Conservation (phyloP, 2,329 filamentous ascomycete genomes). For the Aspergillus sp. region DNA sequence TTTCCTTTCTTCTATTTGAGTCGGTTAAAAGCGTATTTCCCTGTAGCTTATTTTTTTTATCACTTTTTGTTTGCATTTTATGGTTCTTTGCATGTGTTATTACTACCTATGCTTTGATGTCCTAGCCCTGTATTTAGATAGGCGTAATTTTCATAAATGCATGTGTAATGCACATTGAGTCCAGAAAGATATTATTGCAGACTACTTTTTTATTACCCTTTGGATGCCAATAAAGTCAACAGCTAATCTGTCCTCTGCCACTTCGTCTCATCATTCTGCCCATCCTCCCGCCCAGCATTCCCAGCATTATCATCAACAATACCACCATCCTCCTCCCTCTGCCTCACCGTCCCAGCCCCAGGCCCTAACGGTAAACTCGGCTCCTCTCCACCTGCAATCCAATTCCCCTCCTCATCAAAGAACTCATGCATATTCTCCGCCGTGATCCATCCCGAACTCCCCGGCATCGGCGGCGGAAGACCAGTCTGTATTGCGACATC, state of each 20-base stretch:
- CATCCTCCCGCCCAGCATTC: conserved; percentile 25
- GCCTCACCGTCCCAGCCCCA: conserved; percentile 57
- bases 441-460: conserved; percentile 57
- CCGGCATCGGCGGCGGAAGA: conserved; percentile 40
- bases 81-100: neutral
- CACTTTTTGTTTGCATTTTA: too few species aligned
- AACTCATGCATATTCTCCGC: conserved; percentile 82
- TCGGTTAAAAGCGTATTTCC: neutral
- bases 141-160: neutral
- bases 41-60: neutral
- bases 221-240: too few species aligned
- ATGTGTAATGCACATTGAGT: neutral
- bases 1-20: neutral
- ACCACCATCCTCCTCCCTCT: conserved; percentile 51
- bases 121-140: neutral
- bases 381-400: conserved; percentile 49
- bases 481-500: conserved; percentile 30
- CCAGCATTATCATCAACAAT: conserved; percentile 27
- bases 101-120: neutral
- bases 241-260: conserved; percentile 45
- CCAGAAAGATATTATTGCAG: too few species aligned
- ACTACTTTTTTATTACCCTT: too few species aligned
- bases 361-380: conserved; percentile 38
- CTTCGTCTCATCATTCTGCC: conserved; percentile 40
- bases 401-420: conserved; percentile 74